Evolutionary conservation across 148 eudicot species (phyloP).

Genomic region (Spergularia marina): DNA sequence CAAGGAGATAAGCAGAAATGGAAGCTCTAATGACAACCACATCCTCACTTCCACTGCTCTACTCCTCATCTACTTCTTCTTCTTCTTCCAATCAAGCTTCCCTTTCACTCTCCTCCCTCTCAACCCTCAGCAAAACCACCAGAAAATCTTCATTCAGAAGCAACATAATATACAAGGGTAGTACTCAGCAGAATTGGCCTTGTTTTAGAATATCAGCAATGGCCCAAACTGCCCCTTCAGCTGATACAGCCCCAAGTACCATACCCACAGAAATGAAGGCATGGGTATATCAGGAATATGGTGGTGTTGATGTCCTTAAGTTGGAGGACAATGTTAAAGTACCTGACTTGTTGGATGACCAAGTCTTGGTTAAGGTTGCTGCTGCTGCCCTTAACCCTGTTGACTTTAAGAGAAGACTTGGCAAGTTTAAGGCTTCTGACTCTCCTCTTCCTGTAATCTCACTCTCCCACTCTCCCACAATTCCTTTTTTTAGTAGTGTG

Average conservation of each 20-base stretch:
- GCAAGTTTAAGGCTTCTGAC: slow-evolving; percentile 87
- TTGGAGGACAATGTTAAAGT: slow-evolving; percentile 51
- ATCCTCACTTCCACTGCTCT: background rate
- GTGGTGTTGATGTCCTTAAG: slow-evolving; percentile 78
- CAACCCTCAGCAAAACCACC: slow-evolving; percentile 18
- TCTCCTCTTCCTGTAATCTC: slow-evolving; percentile 81
- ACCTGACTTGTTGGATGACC: slow-evolving; percentile 68
- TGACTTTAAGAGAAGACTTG: slow-evolving; percentile 76
- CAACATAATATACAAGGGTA: background rate
- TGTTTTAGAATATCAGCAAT: slow-evolving; percentile 39
- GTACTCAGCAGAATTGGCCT: background rate
- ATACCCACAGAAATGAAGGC: slow-evolving; percentile 77
- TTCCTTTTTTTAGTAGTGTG: background rate
- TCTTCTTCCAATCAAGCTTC: slow-evolving; percentile 9
- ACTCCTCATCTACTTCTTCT: background rate
- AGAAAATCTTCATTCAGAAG: background rate
- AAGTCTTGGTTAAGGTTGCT: slow-evolving; percentile 78
- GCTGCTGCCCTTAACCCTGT: slow-evolving; percentile 95
- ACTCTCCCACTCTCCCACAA: slow-evolving; percentile 6
- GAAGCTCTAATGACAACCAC: slow-evolving; percentile 18
- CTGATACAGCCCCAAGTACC: slow-evolving; percentile 27
- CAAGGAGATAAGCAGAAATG: slow-evolving; percentile 4
- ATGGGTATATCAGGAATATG: slow-evolving; percentile 84
- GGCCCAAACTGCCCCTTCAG: slow-evolving; percentile 56
- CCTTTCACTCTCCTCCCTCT: slow-evolving; percentile 22